A percentile compares a stretch with the other conserved stretches of the same genome.
These are phyloP conservation scores for Aspergillus sp. DNA, from an alignment of 2,329 filamentous ascomycete genomes.

Conservation along the genomic window DNA sequence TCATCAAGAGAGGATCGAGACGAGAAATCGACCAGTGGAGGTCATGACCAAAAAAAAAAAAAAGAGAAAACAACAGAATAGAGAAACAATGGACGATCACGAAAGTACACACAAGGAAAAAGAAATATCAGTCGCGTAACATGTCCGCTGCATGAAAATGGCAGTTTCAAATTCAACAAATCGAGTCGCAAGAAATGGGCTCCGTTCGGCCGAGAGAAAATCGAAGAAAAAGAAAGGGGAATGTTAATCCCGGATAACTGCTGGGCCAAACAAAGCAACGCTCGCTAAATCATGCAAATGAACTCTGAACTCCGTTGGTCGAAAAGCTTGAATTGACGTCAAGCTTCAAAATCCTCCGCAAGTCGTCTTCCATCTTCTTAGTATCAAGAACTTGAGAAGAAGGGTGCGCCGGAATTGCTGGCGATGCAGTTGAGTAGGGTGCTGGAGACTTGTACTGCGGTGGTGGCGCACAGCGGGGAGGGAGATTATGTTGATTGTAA, in stretches of 20 bases:
- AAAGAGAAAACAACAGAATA: conserved; percentile 3
- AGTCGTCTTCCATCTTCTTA: conserved; percentile 43
- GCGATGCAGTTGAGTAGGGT: conserved; percentile 16
- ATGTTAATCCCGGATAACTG: not conserved
- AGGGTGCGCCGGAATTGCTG: conserved; percentile 13
- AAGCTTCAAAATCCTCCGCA: conserved; percentile 43
- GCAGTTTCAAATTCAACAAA: conserved; percentile 2
- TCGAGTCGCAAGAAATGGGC: not conserved
- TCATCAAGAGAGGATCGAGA: conserved; percentile 5
- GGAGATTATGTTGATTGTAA: conserved; percentile 17
- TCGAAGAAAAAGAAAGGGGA: not conserved
- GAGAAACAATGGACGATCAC: not conserved
- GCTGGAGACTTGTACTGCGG: conserved; percentile 15
- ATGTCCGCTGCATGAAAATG: not conserved
- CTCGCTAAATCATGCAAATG: conserved; percentile 18
- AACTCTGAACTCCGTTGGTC: conserved; percentile 27
- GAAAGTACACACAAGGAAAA: not conserved
- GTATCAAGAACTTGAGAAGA: conserved; percentile 30
- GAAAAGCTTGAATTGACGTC: conserved; percentile 25
- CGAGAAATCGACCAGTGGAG: conserved; percentile 1
- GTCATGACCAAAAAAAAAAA: conserved; percentile 2
- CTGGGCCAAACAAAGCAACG: not conserved
- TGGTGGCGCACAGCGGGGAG: not conserved
- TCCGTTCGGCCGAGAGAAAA: conserved; percentile 1
- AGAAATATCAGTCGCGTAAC: not conserved